A percentile compares a stretch with the other conserved stretches of the same genome.
Evolutionary conservation across 176 grass and related monocot species (phyloP).

Genomic region (Lolium multiflorum): DNA sequence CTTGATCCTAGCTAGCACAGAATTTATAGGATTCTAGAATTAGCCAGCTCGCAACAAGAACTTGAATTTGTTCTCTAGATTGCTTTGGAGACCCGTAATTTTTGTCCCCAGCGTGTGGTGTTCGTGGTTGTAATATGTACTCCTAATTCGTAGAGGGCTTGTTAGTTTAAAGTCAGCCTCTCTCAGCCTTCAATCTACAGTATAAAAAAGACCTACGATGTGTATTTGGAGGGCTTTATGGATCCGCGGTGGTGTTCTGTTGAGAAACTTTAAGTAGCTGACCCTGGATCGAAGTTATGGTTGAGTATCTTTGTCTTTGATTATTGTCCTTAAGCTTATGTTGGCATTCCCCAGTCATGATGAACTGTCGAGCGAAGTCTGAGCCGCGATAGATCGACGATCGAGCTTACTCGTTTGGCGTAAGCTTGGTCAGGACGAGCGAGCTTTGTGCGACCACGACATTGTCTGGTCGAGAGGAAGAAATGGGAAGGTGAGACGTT

Average conservation of each 20-base stretch:
- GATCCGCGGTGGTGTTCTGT: neutral
- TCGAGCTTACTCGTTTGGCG: too few species aligned
- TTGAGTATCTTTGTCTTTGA: neutral
- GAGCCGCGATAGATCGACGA: too few species aligned
- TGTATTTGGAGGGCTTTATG: neutral
- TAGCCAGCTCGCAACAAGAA: neutral
- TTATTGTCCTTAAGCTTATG: neutral
- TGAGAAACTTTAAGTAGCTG: neutral
- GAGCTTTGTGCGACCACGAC: too few species aligned
- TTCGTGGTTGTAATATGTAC: too few species aligned
- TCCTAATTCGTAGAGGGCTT: too few species aligned
- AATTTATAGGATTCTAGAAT: constrained; percentile 13
- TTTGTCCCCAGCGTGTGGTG: too few species aligned
- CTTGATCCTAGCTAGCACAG: neutral
- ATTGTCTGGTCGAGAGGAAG: too few species aligned
- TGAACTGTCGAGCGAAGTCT: too few species aligned
- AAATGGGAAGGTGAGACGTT: too few species aligned
- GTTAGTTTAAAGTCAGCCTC: too few species aligned
- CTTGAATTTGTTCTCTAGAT: neutral
- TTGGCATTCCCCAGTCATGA: neutral
- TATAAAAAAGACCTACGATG: neutral
- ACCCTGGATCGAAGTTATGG: neutral
- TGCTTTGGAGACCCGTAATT: neutral
- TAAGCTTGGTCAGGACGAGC: too few species aligned
- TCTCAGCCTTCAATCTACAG: too few species aligned